A percentile compares a stretch with the other conserved stretches of the same genome.
These are phyloP conservation scores for Aeminium ludgeri DNA, from an alignment of 495 filamentous ascomycete genomes.

Conservation along the genomic window DNA sequence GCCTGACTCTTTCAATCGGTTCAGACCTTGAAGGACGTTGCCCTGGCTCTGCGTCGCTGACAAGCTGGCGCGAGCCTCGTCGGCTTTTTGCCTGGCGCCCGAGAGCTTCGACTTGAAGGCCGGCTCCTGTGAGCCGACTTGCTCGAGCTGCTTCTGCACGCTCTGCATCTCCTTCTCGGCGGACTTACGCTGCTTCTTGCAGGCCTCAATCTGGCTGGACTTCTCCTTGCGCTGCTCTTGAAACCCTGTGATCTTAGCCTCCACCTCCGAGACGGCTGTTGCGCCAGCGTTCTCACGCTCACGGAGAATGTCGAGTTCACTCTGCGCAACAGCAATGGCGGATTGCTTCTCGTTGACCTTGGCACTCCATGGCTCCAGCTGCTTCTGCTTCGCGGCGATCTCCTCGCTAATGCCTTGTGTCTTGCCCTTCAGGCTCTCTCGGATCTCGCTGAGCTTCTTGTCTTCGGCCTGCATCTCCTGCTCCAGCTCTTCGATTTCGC, in stretches of 20 bases:
- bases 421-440: constrained; percentile 80
- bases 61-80: constrained; percentile 80
- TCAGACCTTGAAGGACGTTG: constrained; percentile 76
- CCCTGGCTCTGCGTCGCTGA: constrained; percentile 81
- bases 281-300: constrained; percentile 78
- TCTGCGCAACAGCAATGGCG: constrained; percentile 81
- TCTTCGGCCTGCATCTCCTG: constrained; percentile 60
- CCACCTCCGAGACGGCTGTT: constrained; percentile 66
- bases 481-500: constrained; percentile 58
- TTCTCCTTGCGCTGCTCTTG: constrained; percentile 54
- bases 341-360: constrained; percentile 94
- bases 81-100: constrained; percentile 75
- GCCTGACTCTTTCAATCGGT: constrained; percentile 89
- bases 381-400: constrained; percentile 81
- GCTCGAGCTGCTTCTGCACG: constrained; percentile 51
- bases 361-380: constrained; percentile 87
- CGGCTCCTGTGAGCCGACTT: constrained; percentile 59
- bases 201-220: constrained; percentile 54
- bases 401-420: constrained; percentile 87
- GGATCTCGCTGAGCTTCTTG: constrained; percentile 58
- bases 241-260: constrained; percentile 57
- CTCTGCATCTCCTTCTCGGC: constrained; percentile 59
- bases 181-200: constrained; percentile 49
- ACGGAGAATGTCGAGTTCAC: constrained; percentile 76
- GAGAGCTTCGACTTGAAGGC: constrained; percentile 67